phyloP scores from a whole-genome alignment of 2,329 filamentous ascomycete genomes.

The Rachicladosporium sp. region DNA sequence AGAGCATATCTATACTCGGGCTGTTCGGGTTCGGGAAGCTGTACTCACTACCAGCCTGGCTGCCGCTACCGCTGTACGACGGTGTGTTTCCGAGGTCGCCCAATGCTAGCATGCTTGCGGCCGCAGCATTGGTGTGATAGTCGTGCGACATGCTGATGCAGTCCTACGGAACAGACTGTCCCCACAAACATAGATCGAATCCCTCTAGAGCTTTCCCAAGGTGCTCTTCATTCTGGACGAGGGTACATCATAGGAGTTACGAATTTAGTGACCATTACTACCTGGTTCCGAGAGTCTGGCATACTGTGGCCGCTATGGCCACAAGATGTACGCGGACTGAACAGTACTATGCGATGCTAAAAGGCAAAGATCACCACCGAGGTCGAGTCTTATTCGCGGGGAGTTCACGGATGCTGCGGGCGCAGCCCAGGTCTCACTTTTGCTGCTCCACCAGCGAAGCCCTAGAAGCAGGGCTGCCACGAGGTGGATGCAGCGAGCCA shows the following conservation, averaged over 20 bases:
- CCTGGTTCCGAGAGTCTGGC: background rate
- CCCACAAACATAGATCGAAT: background rate
- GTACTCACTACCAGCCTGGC: conserved; percentile 18
- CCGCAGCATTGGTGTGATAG: conserved; percentile 9
- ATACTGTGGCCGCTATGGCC: background rate
- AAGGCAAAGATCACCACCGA: conserved; percentile 2
- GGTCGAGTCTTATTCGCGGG: conserved; percentile 1
- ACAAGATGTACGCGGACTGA: background rate
- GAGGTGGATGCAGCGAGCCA: too few species aligned
- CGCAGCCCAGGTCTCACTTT: too few species aligned
- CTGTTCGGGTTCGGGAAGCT: conserved; percentile 15
- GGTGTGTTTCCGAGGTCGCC: conserved; percentile 12
- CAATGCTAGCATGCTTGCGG: conserved; percentile 11
- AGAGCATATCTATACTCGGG: conserved; percentile 10
- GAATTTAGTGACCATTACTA: too few species aligned
- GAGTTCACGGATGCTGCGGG: too few species aligned
- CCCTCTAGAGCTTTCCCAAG: background rate
- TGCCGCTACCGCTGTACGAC: conserved; percentile 11
- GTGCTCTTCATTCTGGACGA: background rate
- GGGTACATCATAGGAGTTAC: too few species aligned
- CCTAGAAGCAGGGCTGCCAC: too few species aligned
- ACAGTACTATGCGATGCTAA: background rate
- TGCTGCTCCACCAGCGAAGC: too few species aligned
- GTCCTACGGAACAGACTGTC: background rate
- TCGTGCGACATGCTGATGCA: conserved; percentile 8